Evolutionary conservation across 2,329 filamentous ascomycete species (phyloP).

Genomic region (Thielaviopsis musarum): DNA sequence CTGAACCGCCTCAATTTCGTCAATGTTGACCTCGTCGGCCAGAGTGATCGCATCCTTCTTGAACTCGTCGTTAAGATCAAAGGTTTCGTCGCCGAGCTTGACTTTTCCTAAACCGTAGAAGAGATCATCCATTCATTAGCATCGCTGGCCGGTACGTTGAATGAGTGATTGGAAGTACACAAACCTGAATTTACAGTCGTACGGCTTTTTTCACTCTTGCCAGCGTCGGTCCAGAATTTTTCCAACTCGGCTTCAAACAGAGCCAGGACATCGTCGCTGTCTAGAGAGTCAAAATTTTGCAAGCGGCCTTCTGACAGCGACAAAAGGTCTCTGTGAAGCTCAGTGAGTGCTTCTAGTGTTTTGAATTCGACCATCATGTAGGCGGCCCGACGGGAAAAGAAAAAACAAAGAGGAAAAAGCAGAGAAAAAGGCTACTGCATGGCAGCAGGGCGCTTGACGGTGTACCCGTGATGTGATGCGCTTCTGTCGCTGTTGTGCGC

Average conservation of each 20-base stretch:
- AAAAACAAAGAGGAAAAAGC: neutral
- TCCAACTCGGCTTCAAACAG: constrained; percentile 58
- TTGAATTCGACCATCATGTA: constrained; percentile 55
- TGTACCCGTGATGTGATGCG: neutral
- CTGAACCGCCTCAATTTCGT: constrained; percentile 70
- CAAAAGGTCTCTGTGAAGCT: constrained; percentile 71
- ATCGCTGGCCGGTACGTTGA: neutral
- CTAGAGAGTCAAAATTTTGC: constrained; percentile 45
- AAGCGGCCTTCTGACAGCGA: constrained; percentile 54
- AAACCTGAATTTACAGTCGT: constrained; percentile 51
- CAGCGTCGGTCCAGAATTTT: constrained; percentile 55
- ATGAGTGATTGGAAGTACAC: constrained; percentile 10
- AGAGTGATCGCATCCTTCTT: constrained; percentile 66
- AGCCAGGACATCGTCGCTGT: constrained; percentile 52
- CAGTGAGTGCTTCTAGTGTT: constrained; percentile 61
- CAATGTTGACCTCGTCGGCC: constrained; percentile 75
- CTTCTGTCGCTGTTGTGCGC: neutral
- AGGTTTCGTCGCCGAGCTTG: constrained; percentile 54
- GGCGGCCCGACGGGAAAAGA: neutral
- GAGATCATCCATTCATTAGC: neutral
- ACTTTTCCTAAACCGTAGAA: constrained; percentile 48
- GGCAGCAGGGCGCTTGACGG: constrained; percentile 14
- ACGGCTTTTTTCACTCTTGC: constrained; percentile 60
- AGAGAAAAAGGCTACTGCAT: constrained; percentile 29
- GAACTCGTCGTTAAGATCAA: constrained; percentile 72